These are phyloP conservation scores for Graphium sp. DNA, from an alignment of 2,329 filamentous ascomycete genomes.

Conservation along the genomic window DNA sequence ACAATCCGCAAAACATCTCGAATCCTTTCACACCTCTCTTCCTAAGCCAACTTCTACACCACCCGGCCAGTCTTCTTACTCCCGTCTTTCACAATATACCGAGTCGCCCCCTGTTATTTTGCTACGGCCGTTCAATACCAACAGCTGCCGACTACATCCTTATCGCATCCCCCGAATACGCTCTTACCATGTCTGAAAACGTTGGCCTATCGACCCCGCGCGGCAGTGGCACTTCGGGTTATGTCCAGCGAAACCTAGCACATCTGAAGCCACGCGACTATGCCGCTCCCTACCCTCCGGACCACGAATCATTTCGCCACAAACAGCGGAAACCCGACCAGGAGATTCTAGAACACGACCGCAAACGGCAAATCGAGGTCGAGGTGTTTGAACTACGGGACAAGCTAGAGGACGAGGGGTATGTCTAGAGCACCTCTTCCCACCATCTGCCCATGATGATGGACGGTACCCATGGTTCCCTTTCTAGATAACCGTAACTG, in stretches of 20 bases:
- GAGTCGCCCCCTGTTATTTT: too few species aligned
- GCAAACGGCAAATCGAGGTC: constrained; percentile 79
- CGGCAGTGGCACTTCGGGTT: constrained; percentile 90
- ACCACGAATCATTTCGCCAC: constrained; percentile 54
- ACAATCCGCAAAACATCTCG: too few species aligned
- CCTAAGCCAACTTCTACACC: too few species aligned
- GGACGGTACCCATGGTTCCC: too few species aligned
- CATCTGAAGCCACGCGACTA: constrained; percentile 74
- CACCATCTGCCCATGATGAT: neutral
- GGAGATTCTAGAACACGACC: constrained; percentile 86
- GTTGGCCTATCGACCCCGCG: constrained; percentile 89
- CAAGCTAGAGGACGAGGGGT: constrained; percentile 80
- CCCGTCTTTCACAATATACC: too few species aligned
- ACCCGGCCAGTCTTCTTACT: too few species aligned
- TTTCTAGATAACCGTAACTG: too few species aligned
- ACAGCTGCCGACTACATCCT: too few species aligned
- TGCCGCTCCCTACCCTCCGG: constrained; percentile 58
- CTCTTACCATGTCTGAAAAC: constrained; percentile 79
- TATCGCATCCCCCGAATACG: too few species aligned
- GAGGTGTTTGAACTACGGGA: constrained; percentile 85
- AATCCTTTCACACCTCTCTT: too few species aligned
- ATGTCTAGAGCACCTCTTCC: constrained; percentile 11
- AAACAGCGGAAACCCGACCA: constrained; percentile 73
- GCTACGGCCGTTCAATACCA: too few species aligned
- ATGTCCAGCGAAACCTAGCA: constrained; percentile 90